Evolutionary conservation across 2,329 filamentous ascomycete genomes (phyloP), one percentile per base, ranked within the genome.

Genomic region (Aureobasidium namibiae): DNA sequence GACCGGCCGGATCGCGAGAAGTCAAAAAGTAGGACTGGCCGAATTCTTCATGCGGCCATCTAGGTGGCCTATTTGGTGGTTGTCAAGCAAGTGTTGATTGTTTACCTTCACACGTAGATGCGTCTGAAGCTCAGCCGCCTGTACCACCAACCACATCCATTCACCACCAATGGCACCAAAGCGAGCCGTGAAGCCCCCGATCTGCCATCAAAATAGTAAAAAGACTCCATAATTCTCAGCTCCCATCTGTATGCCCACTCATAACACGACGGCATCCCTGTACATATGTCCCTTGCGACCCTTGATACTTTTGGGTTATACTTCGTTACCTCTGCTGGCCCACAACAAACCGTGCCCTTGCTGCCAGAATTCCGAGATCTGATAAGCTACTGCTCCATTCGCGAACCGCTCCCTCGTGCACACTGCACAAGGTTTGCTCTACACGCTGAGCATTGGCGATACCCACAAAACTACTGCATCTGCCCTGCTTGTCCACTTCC

Each of bases 391-490:
- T 14, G 31, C 9, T 54, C 50, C 50, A 42, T 38, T 24, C 38
- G 38, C 42, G 50, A 54, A 54, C 50, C 38, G 24, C 34, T 21
- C 42, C 38, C 24, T 54, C 50, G 50, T 42, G 50, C 50, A 21
- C 50, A 42, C n/a, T n/a, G n/a, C n/a, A n/a, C n/a, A 42, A 18
- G 36, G 41, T 45, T 42, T 54, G 50, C 36, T 54, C 50, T 38
- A 54, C 50, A 39, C 29, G 14, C 34, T 29, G 46, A 52, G 24
- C 34, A 38, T 52, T 39, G 33, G 21, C 48, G 26, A 13, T 26
- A 39, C 34, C 48, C 48, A 52, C 48, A n/a, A 13, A 7, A 42
- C 50, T 54, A 54, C 50, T 54, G 50, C 50, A 54, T 31, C 33
- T 54, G 50, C 50, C 36, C 38, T 54, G 50, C n/a, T 23, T 42